A percentile compares a stretch with the other conserved stretches of the same genome.
These are phyloP conservation scores for Phaeotremella skinneri DNA, from an alignment of 768 basidiomycete genomes.

Conservation along the genomic window DNA sequence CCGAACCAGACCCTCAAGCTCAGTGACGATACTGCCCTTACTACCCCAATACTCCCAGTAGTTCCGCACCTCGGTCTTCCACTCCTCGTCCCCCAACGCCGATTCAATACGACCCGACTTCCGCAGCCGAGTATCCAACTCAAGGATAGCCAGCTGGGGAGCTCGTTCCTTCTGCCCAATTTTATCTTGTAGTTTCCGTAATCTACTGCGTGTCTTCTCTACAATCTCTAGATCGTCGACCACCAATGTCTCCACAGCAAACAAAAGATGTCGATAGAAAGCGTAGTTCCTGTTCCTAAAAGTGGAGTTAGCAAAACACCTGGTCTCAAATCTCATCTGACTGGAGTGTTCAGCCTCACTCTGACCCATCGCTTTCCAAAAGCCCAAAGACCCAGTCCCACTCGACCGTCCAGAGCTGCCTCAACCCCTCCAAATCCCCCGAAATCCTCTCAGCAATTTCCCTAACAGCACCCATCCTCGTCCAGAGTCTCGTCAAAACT, in stretches of 20 bases:
- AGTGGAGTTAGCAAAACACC: not conserved
- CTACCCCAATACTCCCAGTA: constrained; percentile 40
- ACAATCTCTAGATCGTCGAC: constrained; percentile 5
- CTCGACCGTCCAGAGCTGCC: constrained; percentile 18
- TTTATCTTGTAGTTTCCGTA: constrained; percentile 21
- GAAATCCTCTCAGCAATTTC: constrained; percentile 17
- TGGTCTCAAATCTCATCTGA: not conserved
- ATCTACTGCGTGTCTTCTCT: constrained; percentile 12
- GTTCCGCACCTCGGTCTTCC: constrained; percentile 12
- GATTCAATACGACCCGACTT: not conserved
- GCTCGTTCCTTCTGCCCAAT: constrained; percentile 44
- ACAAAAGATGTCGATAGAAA: constrained; percentile 31
- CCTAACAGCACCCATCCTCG: constrained; percentile 21
- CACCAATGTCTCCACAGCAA: not conserved
- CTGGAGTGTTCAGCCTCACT: constrained; percentile 24
- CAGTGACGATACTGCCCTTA: constrained; percentile 37
- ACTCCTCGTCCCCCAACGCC: constrained; percentile 12
- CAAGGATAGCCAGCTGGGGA: constrained; percentile 39
- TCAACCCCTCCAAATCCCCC: not conserved
- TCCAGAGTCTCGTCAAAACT: constrained; percentile 22
- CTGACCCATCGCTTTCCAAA: constrained; percentile 11
- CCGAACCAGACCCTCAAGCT: constrained; percentile 24
- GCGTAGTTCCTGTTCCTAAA: constrained; percentile 39
- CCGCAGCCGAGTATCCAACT: constrained; percentile 24
- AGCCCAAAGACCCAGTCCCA: constrained; percentile 13